Base-by-base conservation (phyloP, 169 alveolate species). In the Besnoitia besnoiti region DNA sequence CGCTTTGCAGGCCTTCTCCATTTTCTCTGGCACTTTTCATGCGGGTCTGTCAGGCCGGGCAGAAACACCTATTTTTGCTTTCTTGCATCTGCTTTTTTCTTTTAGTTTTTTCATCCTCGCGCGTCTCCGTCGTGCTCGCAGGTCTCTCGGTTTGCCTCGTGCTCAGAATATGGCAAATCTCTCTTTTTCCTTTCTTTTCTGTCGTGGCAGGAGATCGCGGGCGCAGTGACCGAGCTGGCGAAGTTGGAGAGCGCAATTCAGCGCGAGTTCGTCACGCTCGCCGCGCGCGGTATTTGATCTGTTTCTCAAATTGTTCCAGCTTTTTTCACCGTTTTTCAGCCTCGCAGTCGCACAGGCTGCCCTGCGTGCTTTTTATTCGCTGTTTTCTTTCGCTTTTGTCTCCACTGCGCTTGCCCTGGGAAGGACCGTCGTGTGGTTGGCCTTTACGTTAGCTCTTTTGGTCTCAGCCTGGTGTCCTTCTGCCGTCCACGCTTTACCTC, bases 261-360 rank as follows among this genome's bases (percentile, higher is more conserved):
- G 87, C 40, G 35, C 14, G 59, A 77, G 87, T 77, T 77, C 30
- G 87, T 77, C 33, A 77, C 87, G 7, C 59, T 77, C 87, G 87
- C 87, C 0, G 87, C 87, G 7, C 61, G 49, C 12, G 87, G 87
- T n/a, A 73, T 73, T n/a, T 73, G 47, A 73, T 7, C 82, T 7
- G 8, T n/a, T 35, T 30, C 12, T 8, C 14, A 24, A 51, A 24
- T 51, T 51, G n/a, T 51, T 16, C 24, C n/a, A 51, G 67, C 24
- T 51, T 51, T 14, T 51, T 51, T 24, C 67, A 16, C 67, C 67
- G 67, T 51, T 24, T 51, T 51, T 51, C n/a, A 51, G 67, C n/a
- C 67, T 51, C 67, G 14, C n/a, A 14, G n/a, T 51, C 67, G 67
- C 67, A 51, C n/a, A 24, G n/a, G 67, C 67, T 14, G 24, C 67